A percentile compares a stretch with the other conserved stretches of the same genome.
phyloP scores from a whole-genome alignment of 2,329 filamentous ascomycete species.

The Colletotrichum sp. region DNA sequence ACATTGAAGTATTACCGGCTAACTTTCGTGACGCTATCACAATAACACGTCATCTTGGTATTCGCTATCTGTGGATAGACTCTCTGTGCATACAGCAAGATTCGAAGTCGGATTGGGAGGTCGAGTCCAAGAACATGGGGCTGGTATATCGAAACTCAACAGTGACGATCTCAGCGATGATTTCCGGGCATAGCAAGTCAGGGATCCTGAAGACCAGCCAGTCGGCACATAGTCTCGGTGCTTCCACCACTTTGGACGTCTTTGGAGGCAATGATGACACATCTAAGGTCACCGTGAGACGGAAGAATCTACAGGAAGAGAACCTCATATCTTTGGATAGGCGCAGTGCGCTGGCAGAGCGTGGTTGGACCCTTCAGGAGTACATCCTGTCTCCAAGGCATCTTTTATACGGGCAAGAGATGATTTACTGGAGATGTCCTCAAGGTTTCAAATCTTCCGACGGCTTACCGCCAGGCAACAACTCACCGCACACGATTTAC shows the following conservation, averaged over 20 bases:
- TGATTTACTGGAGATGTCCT: conserved; percentile 1
- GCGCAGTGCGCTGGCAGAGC: neutral
- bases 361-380: neutral
- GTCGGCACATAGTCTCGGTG: neutral
- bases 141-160: conserved; percentile 6
- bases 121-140: conserved; percentile 10
- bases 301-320: neutral
- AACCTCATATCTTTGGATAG: neutral
- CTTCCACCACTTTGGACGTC: neutral
- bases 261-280: neutral
- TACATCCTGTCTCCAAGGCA: neutral
- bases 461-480: neutral
- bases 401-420: neutral
- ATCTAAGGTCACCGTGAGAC: neutral
- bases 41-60: neutral
- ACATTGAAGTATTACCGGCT: neutral
- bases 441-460: neutral
- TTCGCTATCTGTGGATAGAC: conserved; percentile 25
- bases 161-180: conserved; percentile 1
- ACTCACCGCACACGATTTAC: neutral
- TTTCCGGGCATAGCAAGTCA: neutral
- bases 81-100: conserved; percentile 24
- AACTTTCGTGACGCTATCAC: conserved; percentile 13
- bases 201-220: neutral
- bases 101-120: conserved; percentile 19